Base-by-base conservation (phyloP, 805 yeast species). In the Tetrapisispora arboricola region DNA sequence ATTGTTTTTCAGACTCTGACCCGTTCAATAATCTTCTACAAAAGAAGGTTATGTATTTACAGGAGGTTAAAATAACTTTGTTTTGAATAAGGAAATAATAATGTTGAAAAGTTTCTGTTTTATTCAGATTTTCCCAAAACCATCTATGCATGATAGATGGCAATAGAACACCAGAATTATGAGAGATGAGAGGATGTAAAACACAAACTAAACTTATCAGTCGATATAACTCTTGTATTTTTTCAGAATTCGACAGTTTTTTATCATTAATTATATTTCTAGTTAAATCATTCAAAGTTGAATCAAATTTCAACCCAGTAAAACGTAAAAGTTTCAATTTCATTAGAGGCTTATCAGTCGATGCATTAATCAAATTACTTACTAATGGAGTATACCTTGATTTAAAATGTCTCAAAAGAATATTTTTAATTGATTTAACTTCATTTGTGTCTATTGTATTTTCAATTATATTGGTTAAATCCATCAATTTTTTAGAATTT, bases 111-210 rank as follows among this genome's bases (percentile, higher is more conserved):
- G 45, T 42, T 38, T 49, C 49, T 2, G 46, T 31, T 16, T 37
- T 43, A 5, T 49, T 33, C 15, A 54, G 11, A 28, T 50, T 44
- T 2, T 45, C 37, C 43, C 47, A 49, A 40, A 58, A 57, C 63
- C 62, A 60, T 22, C 44, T 30, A 38, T 60, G 62, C 6, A 57
- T 43, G 1, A 30, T 34, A 17, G 44, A 42, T 12, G 61, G 56
- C 10, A 58, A 31, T 18, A 43, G 36, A 10, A 53, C 39, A 1
- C 49, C 49, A 3, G 31, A 20, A 4, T 40, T 42, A 4, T 35
- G 28, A n/a, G 45, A 39, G 2, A 41, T 22, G 4, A 36, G 30
- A 3, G 57, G 52, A 33, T 45, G 50, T 11, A 50, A 16, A 5
- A 44, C 45, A 27, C 46, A 44, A 36, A 55, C 58, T 2, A 45